Conservation (phyloP, 1,284 basidiomycete species). For the Heterobasidion parviporum region DNA sequence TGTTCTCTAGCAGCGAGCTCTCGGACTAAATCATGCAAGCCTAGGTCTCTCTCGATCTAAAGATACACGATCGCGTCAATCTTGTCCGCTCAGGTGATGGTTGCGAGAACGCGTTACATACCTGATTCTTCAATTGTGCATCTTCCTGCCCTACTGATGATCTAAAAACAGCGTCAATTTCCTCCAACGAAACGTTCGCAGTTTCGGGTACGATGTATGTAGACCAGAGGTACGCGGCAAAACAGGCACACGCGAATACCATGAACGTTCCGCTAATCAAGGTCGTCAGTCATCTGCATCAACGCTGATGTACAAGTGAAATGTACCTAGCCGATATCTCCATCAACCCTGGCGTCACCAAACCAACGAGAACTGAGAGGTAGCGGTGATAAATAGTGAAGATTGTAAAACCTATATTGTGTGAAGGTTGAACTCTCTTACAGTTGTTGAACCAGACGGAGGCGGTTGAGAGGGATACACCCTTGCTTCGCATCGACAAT, state of each 20-base stretch:
- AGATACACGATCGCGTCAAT: not conserved
- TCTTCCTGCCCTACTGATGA: constrained; percentile 53
- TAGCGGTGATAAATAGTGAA: not conserved
- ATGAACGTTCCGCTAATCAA: constrained; percentile 43
- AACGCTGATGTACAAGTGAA: not conserved
- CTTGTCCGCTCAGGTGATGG: not conserved
- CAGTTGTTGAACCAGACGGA: constrained; percentile 83
- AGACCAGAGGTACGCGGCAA: constrained; percentile 59
- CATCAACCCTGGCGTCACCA: constrained; percentile 70
- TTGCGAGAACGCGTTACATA: constrained; percentile 15
- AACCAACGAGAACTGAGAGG: constrained; percentile 63
- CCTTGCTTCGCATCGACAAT: constrained; percentile 77
- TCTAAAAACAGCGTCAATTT: constrained; percentile 63
- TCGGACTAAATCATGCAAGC: constrained; percentile 12
- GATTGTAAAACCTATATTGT: not conserved
- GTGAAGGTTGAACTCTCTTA: constrained; percentile 21
- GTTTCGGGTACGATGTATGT: constrained; percentile 68
- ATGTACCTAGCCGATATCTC: constrained; percentile 52
- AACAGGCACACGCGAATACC: constrained; percentile 58
- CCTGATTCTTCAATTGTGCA: constrained; percentile 36
- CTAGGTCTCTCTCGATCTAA: constrained; percentile 31
- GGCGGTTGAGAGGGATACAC: constrained; percentile 77
- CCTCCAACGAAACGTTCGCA: constrained; percentile 66
- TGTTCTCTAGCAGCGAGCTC: not conserved
- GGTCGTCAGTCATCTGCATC: constrained; percentile 1